Percentiles rank a stretch among this genome's conserved stretches.
Evolutionary conservation across 2,329 filamentous ascomycete genomes (phyloP).

Genomic region (Trichoderma simmonsii): DNA sequence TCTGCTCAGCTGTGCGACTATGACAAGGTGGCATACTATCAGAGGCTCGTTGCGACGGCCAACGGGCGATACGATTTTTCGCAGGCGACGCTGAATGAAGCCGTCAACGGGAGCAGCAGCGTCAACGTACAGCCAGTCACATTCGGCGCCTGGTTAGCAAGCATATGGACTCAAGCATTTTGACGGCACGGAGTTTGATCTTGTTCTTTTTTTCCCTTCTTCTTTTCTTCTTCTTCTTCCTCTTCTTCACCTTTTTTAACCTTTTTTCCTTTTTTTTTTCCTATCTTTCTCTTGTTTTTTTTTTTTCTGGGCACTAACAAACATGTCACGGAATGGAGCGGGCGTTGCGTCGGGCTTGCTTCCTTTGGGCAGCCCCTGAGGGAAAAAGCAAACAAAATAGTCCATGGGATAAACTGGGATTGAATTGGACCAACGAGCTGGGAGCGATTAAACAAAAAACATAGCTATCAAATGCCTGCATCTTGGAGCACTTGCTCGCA

Average conservation of each 20-base stretch:
- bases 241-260: neutral
- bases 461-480: neutral
- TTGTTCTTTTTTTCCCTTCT: neutral
- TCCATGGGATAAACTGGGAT: neutral
- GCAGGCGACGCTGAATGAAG: slow-evolving; percentile 57
- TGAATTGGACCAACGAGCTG: neutral
- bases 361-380: neutral
- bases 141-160: slow-evolving; percentile 54
- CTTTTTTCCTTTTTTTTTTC: neutral
- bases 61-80: slow-evolving; percentile 66
- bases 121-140: slow-evolving; percentile 46
- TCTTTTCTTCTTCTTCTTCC: neutral
- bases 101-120: slow-evolving; percentile 35
- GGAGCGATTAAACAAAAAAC: neutral
- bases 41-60: slow-evolving; percentile 64
- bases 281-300: neutral
- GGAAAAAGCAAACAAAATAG: neutral
- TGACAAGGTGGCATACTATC: slow-evolving; percentile 51
- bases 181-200: neutral
- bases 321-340: slow-evolving; percentile 13
- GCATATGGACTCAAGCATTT: slow-evolving; percentile 23
- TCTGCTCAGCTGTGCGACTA: slow-evolving; percentile 48
- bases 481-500: slow-evolving; percentile 12
- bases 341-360: slow-evolving; percentile 18
- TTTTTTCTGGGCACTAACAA: neutral